These are phyloP conservation scores for Poterioochromonas sp. DNA, from an alignment of 352 stramenopile species.

Conservation along the genomic window DNA sequence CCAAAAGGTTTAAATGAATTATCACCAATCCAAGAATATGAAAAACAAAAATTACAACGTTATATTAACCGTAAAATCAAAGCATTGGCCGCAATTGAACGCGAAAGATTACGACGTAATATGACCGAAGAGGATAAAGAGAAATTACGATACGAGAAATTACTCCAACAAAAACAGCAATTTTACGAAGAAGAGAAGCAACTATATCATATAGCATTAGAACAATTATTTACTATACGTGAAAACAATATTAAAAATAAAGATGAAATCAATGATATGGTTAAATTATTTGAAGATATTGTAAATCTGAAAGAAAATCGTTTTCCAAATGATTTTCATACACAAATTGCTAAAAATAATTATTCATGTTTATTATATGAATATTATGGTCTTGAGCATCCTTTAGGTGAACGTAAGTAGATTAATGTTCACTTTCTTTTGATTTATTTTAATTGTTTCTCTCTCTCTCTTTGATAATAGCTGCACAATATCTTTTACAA, in stretches of 20 bases:
- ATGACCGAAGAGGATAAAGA: conserved; percentile 12
- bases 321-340: not conserved
- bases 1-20: not conserved
- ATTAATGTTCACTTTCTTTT: not conserved
- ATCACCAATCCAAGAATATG: not conserved
- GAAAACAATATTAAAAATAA: not conserved
- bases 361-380: not conserved
- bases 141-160: not conserved
- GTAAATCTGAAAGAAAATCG: not conserved
- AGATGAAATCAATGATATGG: not conserved
- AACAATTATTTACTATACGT: not conserved
- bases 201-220: not conserved
- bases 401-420: not conserved
- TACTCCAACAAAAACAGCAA: not conserved
- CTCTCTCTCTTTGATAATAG: not conserved
- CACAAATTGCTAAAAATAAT: not conserved
- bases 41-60: not conserved
- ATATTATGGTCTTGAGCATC: not conserved
- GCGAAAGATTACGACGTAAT: not conserved
- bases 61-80: not conserved
- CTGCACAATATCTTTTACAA: not conserved
- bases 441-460: not conserved
- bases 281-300: not conserved
- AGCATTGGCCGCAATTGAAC: conserved; percentile 10
- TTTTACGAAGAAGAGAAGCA: not conserved